Base-by-base conservation (phyloP, 169 alveolate species). In the Neospora caninum region DNA sequence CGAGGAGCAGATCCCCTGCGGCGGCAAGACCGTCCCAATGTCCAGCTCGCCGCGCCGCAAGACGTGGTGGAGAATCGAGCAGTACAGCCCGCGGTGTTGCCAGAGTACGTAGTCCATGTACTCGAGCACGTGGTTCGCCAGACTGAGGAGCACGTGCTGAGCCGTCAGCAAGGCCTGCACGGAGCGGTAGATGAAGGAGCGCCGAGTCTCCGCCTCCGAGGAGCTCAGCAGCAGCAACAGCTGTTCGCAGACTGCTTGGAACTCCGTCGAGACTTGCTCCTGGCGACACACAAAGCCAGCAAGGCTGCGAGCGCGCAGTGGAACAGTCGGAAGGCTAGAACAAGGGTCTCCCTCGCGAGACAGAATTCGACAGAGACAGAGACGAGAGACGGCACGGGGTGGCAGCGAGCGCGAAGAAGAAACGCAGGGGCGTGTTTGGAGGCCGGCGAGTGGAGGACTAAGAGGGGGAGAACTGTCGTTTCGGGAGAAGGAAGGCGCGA, bases 1-100 rank as follows among this genome's bases (percentile, higher is more conserved):
- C 34, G 73, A 64, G n/a, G 34, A 64, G 73, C 73, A 64, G 73
- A 64, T 16, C 34, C 73, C n/a, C 73, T 64, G 73, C 73, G 73
- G 73, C 38, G 96, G 96, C 78, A 95, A 42, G 22, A 80, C 34
- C 16, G 93, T 89, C 34, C 92, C 94, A 0, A 95, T n/a, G 29
- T 95, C 95, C 42, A 95, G 64, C 43, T 95, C 96, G 29, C 92
- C 92, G 0, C 96, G 54, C 18, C 92, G 36, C 36, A 95, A 92
- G 10, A 93, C 53, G 0, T 69, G 94, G 53, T 78, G 67, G 25
- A 95, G 93, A 22, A 92, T 93, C 42, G 92, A 73, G 36, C 94
- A 89, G 84, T 95, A 95, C 43, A 53, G 38, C n/a, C 64, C 87
- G 27, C 95, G 80, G 82, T 89, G 80, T 38, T 87, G 91, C 93